Evolutionary conservation across 257 asterid species (phyloP).

Genomic region (Apocynum venetum): DNA sequence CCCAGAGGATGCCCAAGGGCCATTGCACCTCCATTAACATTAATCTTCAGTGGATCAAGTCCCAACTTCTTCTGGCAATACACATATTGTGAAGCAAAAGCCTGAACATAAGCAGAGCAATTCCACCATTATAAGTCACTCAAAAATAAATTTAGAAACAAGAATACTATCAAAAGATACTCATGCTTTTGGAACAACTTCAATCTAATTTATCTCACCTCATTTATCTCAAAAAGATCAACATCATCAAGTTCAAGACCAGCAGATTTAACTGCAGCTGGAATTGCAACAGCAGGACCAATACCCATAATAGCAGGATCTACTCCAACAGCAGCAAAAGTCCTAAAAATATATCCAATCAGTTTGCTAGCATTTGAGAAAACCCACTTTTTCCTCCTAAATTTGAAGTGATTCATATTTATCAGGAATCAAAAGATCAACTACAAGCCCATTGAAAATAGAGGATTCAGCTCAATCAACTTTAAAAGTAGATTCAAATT

Average conservation of each 20-base stretch:
- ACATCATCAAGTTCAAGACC: constrained; percentile 89
- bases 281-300: constrained; percentile 99
- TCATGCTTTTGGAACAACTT: neutral
- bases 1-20: constrained; percentile 99
- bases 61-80: constrained; percentile 94
- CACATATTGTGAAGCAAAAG: constrained; percentile 88
- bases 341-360: constrained; percentile 43
- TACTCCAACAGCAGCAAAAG: constrained; percentile 94
- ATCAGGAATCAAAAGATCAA: neutral
- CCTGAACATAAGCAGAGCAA: constrained; percentile 39
- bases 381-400: neutral
- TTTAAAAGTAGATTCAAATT: neutral
- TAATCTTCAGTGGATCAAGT: constrained; percentile 92
- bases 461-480: neutral
- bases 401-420: neutral
- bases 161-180: neutral
- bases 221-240: constrained; percentile 95
- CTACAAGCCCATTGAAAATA: neutral
- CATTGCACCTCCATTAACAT: constrained; percentile 99
- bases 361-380: neutral
- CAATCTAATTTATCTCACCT: constrained; percentile 38
- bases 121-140: neutral
- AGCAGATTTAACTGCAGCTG: constrained; percentile 96
- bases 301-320: constrained; percentile 98
- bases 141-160: neutral